Base-by-base conservation (phyloP, 495 filamentous ascomycete species). In the Penicillium ochrochloron region DNA sequence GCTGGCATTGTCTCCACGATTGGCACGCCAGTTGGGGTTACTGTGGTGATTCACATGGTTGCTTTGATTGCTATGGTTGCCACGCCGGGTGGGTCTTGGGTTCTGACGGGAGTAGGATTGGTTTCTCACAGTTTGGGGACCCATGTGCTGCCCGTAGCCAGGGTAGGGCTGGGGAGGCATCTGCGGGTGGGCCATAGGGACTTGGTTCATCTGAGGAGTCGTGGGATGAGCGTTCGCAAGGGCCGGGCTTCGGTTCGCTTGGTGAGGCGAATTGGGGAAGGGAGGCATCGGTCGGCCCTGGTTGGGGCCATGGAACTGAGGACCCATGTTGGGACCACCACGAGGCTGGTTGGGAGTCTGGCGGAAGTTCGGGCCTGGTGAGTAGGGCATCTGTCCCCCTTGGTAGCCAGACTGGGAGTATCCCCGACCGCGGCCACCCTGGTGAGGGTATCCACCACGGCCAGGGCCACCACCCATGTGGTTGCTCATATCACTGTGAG, bases 401-500 rank as follows among this genome's bases (percentile, higher is more conserved):
- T 86, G 84, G 74, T 86, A 83, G 58, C 81, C 78, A 19, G 79
- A 81, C 52, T 85, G 80, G 50, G 83, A 83, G 76, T 86, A 89
- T 66, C 88, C 86, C 60, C 91, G 85, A 63, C 91, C 89, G 68
- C 91, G 89, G 59, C 90, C 86, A 63, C 83, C 83, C 80, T 88
- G 77, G 66, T 78, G 72, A 58, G 77, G 73, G 69, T 80, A 85
- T 31, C 84, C 83, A 67, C 85, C 85, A 60, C 86, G 87, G 55
- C 79, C 82, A 31, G 80, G 73, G 61, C 72, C 85, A 71, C 73
- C 85, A 66, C 73, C 72, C 73, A 82, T 76, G 59, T 81, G 79
- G 74, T 86, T 88, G 73, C 84, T 84, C 79, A 89, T 86, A 57
- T 96, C 92, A 75, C 88, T 89, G 71, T 93, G 90, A 52, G 87